Conservation (phyloP, 2,329 filamentous ascomycete species). For the Fusarium avenaceum region DNA sequence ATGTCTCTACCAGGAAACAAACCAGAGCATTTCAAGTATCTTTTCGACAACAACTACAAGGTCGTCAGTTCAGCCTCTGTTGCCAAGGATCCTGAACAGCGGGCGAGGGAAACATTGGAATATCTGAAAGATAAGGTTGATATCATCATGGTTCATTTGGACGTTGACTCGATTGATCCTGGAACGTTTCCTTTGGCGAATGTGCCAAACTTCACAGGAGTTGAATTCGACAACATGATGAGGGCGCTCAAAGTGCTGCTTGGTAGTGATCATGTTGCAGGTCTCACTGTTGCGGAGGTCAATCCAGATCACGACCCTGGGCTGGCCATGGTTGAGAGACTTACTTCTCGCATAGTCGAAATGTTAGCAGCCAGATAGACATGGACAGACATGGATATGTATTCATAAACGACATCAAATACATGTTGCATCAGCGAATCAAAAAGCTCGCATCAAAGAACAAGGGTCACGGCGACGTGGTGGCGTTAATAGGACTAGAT, state of each 20-base stretch:
- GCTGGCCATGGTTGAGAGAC: constrained; percentile 27
- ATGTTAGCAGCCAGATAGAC: constrained; percentile 14
- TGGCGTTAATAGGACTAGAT: not conserved
- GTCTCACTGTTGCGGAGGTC: constrained; percentile 39
- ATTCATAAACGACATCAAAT: not conserved
- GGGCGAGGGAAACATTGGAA: constrained; percentile 26
- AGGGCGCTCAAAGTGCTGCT: constrained; percentile 24
- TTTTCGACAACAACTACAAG: constrained; percentile 41
- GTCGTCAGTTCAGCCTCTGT: constrained; percentile 37
- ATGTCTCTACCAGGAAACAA: constrained; percentile 41
- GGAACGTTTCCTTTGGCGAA: constrained; percentile 40
- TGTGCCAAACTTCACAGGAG: constrained; percentile 39
- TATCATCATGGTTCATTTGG: constrained; percentile 41
- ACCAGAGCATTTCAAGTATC: constrained; percentile 39
- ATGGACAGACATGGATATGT: not conserved
- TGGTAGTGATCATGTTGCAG: constrained; percentile 18
- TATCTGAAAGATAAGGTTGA: constrained; percentile 35
- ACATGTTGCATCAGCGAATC: not conserved
- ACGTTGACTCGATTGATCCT: constrained; percentile 43
- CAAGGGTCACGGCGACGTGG: not conserved
- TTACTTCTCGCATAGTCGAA: constrained; percentile 14
- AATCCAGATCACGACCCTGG: constrained; percentile 43
- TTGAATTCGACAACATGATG: constrained; percentile 43
- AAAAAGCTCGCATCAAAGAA: not conserved
- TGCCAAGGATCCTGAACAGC: constrained; percentile 23